Evolutionary conservation across 2,329 filamentous ascomycete species (phyloP), one percentile per base, ranked within the genome.

Genomic region (Ascochyta koolunga): DNA sequence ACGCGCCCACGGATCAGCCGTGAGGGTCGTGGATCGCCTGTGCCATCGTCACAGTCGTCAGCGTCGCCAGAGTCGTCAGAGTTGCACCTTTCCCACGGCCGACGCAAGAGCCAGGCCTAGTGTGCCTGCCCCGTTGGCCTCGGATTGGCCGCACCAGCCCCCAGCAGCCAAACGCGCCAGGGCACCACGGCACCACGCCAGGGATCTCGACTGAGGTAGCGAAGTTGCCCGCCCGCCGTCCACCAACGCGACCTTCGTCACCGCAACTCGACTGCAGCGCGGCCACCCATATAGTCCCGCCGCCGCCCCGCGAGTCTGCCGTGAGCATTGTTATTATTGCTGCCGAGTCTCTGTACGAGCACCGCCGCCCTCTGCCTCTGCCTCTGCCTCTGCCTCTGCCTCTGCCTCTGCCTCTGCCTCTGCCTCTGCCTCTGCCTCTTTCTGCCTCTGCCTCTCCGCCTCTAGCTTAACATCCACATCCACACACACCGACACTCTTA

Each of bases 41-140:
- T 4, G 27, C 27, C 27, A 11, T 29, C 22, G 22, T 24, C 22
- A 7, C 22, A 24, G 22, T n/a, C n/a, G n/a, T n/a, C n/a, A n/a
- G n/a, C 27, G 27, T 29, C 22, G 22, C 8, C 22, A 7, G 5
- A 24, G 22, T n/a, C 54, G 66, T 65, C 64, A 67, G 53, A 66
- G 58, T 65, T 68, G 65, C 66, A 64, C 48, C 52, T 64, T 59
- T 44, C 47, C 47, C 47, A 57, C 36, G 54, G 55, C 52, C 59
- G 56, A 61, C 59, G 63, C 63, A 58, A 57, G 51, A 58, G 57
- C 52, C 53, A 60, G 25, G 35, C 57, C 51, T 67, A 67, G 66
- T 60, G 64, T 61, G 43, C 40, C 36, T 47, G 59, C 55, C 35
- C 41, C 27, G 27, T 29, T 15, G 27, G 27, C 27, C 27, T 1